A percentile compares a stretch with the other conserved stretches of the same genome.
phyloP scores from a whole-genome alignment of 1,284 basidiomycete species.

The Trichosporon sp. region DNA sequence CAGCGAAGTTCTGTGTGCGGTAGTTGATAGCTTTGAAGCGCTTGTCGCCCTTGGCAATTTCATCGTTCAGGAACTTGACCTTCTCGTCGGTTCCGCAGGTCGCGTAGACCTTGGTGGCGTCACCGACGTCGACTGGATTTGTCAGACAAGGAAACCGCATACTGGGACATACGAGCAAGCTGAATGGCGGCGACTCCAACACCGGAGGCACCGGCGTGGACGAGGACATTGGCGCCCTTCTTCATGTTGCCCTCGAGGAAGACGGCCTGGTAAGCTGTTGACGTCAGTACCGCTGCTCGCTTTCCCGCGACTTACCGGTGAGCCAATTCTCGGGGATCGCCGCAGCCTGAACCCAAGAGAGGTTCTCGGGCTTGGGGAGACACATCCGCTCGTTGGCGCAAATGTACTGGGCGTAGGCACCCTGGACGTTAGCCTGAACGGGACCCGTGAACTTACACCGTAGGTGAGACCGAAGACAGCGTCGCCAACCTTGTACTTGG shows the following conservation, averaged over 20 bases:
- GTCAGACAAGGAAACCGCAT: background rate
- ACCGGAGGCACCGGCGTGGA: constrained; percentile 88
- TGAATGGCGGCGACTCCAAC: constrained; percentile 91
- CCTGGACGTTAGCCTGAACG: constrained; percentile 60
- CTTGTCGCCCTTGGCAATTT: constrained; percentile 59
- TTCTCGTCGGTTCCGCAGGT: constrained; percentile 87
- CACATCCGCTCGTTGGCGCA: constrained; percentile 69
- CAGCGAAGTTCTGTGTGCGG: constrained; percentile 68
- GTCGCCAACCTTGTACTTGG: constrained; percentile 71
- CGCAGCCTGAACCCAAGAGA: constrained; percentile 82
- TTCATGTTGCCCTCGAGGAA: constrained; percentile 71
- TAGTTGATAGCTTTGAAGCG: constrained; percentile 81
- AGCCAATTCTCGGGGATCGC: constrained; percentile 83
- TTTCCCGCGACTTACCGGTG: constrained; percentile 64
- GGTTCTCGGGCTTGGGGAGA: constrained; percentile 70
- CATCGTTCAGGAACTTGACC: constrained; percentile 70
- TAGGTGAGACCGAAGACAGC: constrained; percentile 77
- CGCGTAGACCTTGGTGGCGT: constrained; percentile 67
- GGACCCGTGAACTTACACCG: constrained; percentile 60
- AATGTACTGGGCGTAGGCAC: constrained; percentile 91
- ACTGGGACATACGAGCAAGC: constrained; percentile 70
- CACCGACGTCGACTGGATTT: constrained; percentile 40
- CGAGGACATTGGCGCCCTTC: constrained; percentile 72
- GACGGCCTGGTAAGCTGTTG: constrained; percentile 76
- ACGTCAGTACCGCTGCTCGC: background rate